Evolutionary conservation across 1,139 yeast genomes (phyloP).

Genomic region (Pichia sp.): DNA sequence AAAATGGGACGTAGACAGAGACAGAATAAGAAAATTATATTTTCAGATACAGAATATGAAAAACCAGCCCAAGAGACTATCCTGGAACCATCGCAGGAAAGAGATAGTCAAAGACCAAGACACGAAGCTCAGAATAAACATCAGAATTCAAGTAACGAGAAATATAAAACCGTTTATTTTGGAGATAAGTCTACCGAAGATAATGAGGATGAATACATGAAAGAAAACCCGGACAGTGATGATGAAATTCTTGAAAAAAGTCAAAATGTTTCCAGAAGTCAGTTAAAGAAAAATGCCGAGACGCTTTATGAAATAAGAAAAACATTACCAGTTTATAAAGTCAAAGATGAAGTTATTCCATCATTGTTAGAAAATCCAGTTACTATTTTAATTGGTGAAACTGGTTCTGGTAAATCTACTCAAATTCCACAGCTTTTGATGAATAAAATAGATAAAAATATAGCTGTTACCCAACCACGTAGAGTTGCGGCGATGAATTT

Average conservation of each 20-base stretch:
- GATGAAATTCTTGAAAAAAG: constrained; percentile 11
- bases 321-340: constrained; percentile 70
- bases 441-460: constrained; percentile 40
- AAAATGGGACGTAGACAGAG: constrained; percentile 13
- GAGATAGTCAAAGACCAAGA: too few species aligned
- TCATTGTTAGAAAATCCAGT: constrained; percentile 56
- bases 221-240: constrained; percentile 22
- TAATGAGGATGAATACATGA: constrained; percentile 27
- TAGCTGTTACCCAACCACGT: constrained; percentile 96
- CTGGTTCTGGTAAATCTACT: constrained; percentile 98
- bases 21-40: constrained; percentile 23
- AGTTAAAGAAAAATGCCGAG: constrained; percentile 38
- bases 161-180: constrained; percentile 12
- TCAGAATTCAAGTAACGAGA: too few species aligned
- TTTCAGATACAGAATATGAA: constrained; percentile 16
- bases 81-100: too few species aligned
- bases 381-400: constrained; percentile 85
- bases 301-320: constrained; percentile 47
- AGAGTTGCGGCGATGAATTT: constrained; percentile 95
- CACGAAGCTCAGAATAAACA: too few species aligned
- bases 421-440: constrained; percentile 90
- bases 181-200: constrained; percentile 21
- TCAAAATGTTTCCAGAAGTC: constrained; percentile 13
- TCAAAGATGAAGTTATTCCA: constrained; percentile 55
- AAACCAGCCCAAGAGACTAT: neutral